Evolutionary conservation across 495 filamentous ascomycete genomes (phyloP).

Genomic region (Tuber aestivum): DNA sequence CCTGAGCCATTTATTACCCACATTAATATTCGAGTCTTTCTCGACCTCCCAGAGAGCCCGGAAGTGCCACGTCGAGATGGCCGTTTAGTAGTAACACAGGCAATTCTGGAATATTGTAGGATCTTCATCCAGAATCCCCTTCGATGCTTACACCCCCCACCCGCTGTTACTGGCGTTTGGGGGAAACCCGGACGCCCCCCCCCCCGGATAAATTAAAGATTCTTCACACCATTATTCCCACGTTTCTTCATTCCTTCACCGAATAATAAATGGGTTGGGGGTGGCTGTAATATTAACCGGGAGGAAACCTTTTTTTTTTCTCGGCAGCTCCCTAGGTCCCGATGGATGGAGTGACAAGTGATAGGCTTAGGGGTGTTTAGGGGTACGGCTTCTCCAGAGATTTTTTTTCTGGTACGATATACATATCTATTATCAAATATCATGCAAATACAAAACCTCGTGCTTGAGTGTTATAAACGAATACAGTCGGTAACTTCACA

Average conservation of each 20-base stretch:
- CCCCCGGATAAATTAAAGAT: neutral
- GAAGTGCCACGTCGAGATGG: neutral
- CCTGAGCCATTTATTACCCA: neutral
- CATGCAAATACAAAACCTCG: neutral
- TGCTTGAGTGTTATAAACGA: neutral
- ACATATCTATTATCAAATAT: neutral
- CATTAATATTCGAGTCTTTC: neutral
- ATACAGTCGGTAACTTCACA: neutral
- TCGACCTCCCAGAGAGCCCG: neutral
- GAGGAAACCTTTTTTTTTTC: neutral
- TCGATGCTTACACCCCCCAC: neutral
- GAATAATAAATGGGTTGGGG: neutral
- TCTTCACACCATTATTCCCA: neutral
- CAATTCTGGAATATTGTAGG: neutral
- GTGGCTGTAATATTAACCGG: neutral
- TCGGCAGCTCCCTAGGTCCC: neutral
- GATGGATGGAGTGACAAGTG: neutral
- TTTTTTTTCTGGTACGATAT: neutral
- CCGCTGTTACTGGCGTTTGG: neutral
- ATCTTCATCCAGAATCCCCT: neutral
- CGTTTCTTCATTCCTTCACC: neutral
- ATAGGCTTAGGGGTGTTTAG: neutral
- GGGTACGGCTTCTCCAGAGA: neutral
- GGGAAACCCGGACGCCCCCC: neutral
- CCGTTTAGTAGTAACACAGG: neutral